These are phyloP conservation scores for Arxiozyma slooffiae DNA, from an alignment of 1,139 yeast genomes.

Conservation along the genomic window DNA sequence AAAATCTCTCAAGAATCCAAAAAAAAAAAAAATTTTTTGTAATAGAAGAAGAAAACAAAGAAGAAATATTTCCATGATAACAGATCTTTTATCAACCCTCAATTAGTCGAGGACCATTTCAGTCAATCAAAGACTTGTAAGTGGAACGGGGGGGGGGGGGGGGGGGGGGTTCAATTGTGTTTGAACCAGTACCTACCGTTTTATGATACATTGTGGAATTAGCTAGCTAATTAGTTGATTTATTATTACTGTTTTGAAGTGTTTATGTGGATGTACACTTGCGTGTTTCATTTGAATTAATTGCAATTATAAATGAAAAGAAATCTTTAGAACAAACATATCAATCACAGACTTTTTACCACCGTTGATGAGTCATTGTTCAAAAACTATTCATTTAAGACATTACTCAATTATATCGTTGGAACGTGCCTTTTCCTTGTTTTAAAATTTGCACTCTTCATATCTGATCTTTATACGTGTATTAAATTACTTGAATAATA, in stretches of 20 bases:
- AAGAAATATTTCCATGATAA: background rate
- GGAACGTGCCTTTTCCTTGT: conserved; percentile 42
- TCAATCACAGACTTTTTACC: conserved; percentile 30
- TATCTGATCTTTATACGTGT: conserved; percentile 71
- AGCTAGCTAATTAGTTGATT: background rate
- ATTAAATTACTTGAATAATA: conserved; percentile 61
- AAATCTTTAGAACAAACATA: conserved; percentile 21
- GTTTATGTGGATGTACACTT: background rate
- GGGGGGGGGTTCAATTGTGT: background rate
- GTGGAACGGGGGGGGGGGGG: too few relatives aligned
- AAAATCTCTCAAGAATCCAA: too few relatives aligned
- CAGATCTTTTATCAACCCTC: background rate
- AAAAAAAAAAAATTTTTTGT: too few relatives aligned
- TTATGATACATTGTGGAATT: background rate
- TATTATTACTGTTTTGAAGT: too few relatives aligned
- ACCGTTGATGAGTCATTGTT: conserved; percentile 39
- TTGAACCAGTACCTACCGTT: background rate
- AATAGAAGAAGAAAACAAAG: background rate
- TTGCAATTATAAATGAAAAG: conserved; percentile 11
- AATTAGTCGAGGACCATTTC: background rate
- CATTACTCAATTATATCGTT: conserved; percentile 45
- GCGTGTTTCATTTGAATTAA: background rate
- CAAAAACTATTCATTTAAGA: conserved; percentile 43
- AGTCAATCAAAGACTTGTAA: background rate
- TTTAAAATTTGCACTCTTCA: conserved; percentile 51